These are phyloP conservation scores for Sordaria brevicollis DNA, from an alignment of 495 filamentous ascomycete genomes.

Conservation along the genomic window DNA sequence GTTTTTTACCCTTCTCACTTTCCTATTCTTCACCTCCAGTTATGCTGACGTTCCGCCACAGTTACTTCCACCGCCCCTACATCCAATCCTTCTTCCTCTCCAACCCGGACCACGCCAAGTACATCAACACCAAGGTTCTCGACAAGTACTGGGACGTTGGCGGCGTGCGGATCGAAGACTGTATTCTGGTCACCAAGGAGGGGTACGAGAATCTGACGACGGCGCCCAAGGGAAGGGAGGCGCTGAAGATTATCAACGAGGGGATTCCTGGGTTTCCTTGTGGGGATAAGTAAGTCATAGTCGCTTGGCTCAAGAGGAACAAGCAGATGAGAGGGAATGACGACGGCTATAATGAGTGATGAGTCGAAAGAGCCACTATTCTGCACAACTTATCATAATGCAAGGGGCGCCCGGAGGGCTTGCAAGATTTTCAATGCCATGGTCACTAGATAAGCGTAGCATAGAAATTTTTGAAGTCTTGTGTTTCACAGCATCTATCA, in stretches of 20 bases:
- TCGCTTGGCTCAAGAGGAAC: too few species aligned
- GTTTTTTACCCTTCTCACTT: neutral
- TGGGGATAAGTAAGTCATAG: too few species aligned
- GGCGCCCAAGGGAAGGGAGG: slow-evolving; percentile 64
- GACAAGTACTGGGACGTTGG: slow-evolving; percentile 67
- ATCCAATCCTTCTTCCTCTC: slow-evolving; percentile 53
- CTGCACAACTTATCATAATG: too few species aligned
- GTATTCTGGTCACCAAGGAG: slow-evolving; percentile 66
- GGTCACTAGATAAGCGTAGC: neutral
- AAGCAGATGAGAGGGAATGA: too few species aligned
- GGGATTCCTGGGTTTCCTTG: slow-evolving; percentile 5
- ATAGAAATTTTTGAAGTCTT: neutral
- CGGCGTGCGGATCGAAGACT: slow-evolving; percentile 87
- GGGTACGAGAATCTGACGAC: slow-evolving; percentile 78
- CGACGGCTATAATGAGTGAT: too few species aligned
- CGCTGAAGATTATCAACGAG: slow-evolving; percentile 24
- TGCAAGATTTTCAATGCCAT: too few species aligned
- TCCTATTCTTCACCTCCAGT: neutral
- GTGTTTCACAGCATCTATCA: neutral
- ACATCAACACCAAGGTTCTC: slow-evolving; percentile 64
- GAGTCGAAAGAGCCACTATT: too few species aligned
- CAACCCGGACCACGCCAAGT: slow-evolving; percentile 49
- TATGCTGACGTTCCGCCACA: slow-evolving; percentile 2
- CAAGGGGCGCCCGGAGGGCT: too few species aligned
- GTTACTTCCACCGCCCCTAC: slow-evolving; percentile 56